A percentile compares a stretch with the other conserved stretches of the same genome.
These are phyloP conservation scores for Nicotiana noctiflora DNA, from an alignment of 257 asterid genomes.

Conservation along the genomic window DNA sequence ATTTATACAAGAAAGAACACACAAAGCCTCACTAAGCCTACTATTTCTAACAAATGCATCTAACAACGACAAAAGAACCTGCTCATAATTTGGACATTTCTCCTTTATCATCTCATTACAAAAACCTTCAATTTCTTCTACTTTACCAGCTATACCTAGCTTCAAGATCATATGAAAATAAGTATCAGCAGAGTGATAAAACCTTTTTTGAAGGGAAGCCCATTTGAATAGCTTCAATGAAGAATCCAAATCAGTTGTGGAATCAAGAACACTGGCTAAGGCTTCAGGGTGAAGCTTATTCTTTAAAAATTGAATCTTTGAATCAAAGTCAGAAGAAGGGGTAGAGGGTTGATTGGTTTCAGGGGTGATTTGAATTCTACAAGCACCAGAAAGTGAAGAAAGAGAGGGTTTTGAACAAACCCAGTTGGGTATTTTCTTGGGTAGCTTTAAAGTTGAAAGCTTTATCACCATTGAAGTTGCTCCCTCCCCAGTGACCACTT, in stretches of 20 bases:
- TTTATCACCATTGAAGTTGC: constrained; percentile 56
- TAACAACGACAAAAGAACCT: constrained; percentile 42
- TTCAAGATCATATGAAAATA: constrained; percentile 61
- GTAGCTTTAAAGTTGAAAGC: constrained; percentile 33
- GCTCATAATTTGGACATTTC: constrained; percentile 42
- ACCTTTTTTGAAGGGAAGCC: constrained; percentile 65
- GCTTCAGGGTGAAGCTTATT: constrained; percentile 51
- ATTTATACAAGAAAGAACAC: constrained; percentile 58
- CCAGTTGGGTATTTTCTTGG: constrained; percentile 39
- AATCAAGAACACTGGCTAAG: constrained; percentile 39
- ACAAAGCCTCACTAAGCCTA: constrained; percentile 57
- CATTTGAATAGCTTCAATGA: constrained; percentile 65
- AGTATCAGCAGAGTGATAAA: constrained; percentile 51
- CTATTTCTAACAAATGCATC: constrained; percentile 43
- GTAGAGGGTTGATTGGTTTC: constrained; percentile 35
- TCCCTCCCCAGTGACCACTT: neutral
- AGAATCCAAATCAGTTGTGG: constrained; percentile 61
- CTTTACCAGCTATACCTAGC: constrained; percentile 65
- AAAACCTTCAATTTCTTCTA: constrained; percentile 66
- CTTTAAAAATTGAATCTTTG: constrained; percentile 44
- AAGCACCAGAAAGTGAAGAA: constrained; percentile 55
- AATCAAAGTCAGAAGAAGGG: constrained; percentile 37
- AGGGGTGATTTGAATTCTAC: constrained; percentile 20
- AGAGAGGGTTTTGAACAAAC: constrained; percentile 27
- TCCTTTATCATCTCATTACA: constrained; percentile 62